phyloP scores from a whole-genome alignment of 768 basidiomycete species.

The Tricholoma terreum region DNA sequence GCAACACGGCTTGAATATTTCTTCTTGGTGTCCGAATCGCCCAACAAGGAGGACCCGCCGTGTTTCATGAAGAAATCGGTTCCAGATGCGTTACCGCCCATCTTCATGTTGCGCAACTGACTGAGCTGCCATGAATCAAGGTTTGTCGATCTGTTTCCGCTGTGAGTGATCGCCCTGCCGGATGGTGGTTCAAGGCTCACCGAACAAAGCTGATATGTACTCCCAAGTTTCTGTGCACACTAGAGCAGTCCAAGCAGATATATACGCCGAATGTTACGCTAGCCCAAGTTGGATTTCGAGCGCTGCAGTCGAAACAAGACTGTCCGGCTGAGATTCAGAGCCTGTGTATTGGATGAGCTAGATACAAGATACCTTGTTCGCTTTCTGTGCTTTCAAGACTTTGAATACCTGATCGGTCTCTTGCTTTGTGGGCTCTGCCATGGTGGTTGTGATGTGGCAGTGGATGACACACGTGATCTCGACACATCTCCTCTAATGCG shows the following conservation, averaged over 20 bases:
- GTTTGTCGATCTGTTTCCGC: conserved; percentile 79
- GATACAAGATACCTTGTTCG: conserved; percentile 64
- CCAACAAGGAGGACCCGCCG: conserved; percentile 69
- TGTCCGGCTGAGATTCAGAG: conserved; percentile 11
- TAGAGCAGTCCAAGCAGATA: conserved; percentile 97
- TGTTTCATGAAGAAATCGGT: conserved; percentile 89
- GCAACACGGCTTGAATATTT: conserved; percentile 86
- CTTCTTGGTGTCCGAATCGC: conserved; percentile 76
- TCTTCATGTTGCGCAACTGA: conserved; percentile 95
- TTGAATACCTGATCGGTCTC: conserved; percentile 88
- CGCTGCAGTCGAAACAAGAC: conserved; percentile 90
- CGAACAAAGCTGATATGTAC: conserved; percentile 97
- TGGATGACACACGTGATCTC: neutral
- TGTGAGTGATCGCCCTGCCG: conserved; percentile 5
- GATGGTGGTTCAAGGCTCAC: conserved; percentile 40
- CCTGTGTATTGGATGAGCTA: neutral
- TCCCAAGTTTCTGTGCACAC: conserved; percentile 92
- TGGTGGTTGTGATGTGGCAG: conserved; percentile 19
- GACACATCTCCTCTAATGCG: neutral
- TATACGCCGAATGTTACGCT: conserved; percentile 96
- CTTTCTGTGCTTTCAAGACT: conserved; percentile 78
- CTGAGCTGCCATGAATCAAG: conserved; percentile 90
- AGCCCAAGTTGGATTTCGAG: conserved; percentile 97
- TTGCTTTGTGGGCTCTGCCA: conserved; percentile 78
- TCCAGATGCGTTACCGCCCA: conserved; percentile 87